These are phyloP conservation scores for Emericellopsis atlantica DNA, from an alignment of 2,329 filamentous ascomycete species.

Conservation along the genomic window DNA sequence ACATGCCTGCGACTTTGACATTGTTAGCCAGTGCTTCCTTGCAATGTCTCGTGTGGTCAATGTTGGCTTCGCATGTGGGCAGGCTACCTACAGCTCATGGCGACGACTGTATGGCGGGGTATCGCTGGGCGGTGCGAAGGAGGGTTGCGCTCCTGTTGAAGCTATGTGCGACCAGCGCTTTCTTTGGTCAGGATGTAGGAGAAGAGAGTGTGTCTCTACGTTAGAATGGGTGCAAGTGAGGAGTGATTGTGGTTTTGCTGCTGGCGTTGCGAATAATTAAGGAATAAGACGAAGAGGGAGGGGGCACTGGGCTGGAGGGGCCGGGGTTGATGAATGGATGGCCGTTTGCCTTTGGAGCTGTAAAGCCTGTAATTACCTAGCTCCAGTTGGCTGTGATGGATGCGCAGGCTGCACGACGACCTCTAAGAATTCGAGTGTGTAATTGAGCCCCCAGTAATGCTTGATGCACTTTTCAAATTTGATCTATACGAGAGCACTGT, in stretches of 20 bases:
- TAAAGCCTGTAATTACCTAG: too few relatives aligned
- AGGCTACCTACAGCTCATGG: slow-evolving; percentile 4
- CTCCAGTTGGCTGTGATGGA: too few relatives aligned
- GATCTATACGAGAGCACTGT: too few relatives aligned
- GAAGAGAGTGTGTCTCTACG: slow-evolving; percentile 5
- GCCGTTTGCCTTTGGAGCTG: neutral
- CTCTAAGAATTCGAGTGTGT: too few relatives aligned
- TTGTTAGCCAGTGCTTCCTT: neutral
- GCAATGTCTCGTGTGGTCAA: neutral
- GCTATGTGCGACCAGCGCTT: slow-evolving; percentile 5
- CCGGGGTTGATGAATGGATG: neutral
- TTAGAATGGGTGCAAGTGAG: neutral
- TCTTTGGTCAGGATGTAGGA: slow-evolving; percentile 2
- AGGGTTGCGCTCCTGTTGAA: neutral
- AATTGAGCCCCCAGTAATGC: too few relatives aligned
- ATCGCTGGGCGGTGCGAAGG: neutral
- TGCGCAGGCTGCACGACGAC: too few relatives aligned
- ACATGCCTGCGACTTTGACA: slow-evolving; percentile 65
- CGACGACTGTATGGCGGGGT: slow-evolving; percentile 4
- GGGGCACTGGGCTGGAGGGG: neutral
- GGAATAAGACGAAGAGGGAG: neutral
- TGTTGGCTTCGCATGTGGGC: neutral
- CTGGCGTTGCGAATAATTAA: neutral
- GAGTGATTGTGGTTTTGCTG: neutral
- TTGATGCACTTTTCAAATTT: too few relatives aligned